phyloP scores from a whole-genome alignment of 2,329 filamentous ascomycete genomes.

The Penicillium carneum region DNA sequence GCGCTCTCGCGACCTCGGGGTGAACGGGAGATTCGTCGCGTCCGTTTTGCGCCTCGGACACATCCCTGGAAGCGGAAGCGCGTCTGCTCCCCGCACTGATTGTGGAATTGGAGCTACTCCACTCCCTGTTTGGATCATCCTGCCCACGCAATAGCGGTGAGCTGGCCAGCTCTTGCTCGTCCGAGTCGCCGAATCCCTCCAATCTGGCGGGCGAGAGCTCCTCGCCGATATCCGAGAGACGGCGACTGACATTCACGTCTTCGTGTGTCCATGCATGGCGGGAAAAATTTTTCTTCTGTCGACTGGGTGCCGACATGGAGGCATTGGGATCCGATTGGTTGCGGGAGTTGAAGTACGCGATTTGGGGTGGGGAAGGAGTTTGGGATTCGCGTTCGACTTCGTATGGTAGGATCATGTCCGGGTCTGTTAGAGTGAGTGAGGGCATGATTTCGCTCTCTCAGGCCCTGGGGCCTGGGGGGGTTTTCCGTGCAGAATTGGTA shows the following conservation, averaged over 20 bases:
- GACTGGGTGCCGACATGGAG: slow-evolving; percentile 15
- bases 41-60: slow-evolving; percentile 18
- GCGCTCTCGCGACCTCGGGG: slow-evolving; percentile 18
- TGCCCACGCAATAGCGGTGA: slow-evolving; percentile 52
- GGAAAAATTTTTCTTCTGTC: slow-evolving; percentile 42
- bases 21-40: slow-evolving; percentile 17
- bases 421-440: slow-evolving; percentile 88
- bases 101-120: slow-evolving; percentile 51
- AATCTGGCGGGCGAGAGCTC: slow-evolving; percentile 44
- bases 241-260: slow-evolving; percentile 49
- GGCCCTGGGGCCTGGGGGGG: slow-evolving; percentile 21
- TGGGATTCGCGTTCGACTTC: slow-evolving; percentile 62
- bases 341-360: slow-evolving; percentile 51
- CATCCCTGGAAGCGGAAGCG: slow-evolving; percentile 28
- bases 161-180: slow-evolving; percentile 23
- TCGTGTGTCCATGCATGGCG: slow-evolving; percentile 48
- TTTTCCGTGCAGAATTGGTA: slow-evolving; percentile 1
- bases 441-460: slow-evolving; percentile 56
- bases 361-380: slow-evolving; percentile 60
- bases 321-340: slow-evolving; percentile 38
- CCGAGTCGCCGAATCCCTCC: slow-evolving; percentile 29
- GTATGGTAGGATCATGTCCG: slow-evolving; percentile 90
- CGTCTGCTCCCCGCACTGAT: slow-evolving; percentile 41
- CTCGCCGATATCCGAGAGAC: slow-evolving; percentile 57
- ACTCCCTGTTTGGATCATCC: slow-evolving; percentile 61